A percentile compares a stretch with the other conserved stretches of the same genome.
These are phyloP conservation scores for Poteriospumella lacustris DNA, from an alignment of 108 stramenopile species.

Conservation along the genomic window DNA sequence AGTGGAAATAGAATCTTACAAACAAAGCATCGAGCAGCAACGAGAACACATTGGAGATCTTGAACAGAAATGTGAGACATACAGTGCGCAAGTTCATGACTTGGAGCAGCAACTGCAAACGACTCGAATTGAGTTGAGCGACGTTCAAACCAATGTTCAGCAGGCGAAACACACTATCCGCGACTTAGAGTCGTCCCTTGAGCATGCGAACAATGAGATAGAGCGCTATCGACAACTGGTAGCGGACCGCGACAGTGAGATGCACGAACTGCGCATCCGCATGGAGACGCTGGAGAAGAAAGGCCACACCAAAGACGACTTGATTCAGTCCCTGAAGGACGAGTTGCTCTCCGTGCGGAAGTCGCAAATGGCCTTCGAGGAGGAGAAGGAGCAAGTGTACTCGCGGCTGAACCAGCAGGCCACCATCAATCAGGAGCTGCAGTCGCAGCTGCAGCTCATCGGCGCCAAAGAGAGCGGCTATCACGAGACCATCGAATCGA, in stretches of 20 bases:
- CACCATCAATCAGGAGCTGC: neutral
- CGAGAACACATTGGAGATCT: neutral
- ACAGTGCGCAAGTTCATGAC: too few relatives aligned
- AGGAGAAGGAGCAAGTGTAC: neutral
- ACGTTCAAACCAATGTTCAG: too few relatives aligned
- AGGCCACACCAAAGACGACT: neutral
- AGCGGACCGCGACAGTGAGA: neutral
- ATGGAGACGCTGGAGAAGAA: neutral
- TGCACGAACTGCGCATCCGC: neutral
- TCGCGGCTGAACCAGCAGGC: neutral
- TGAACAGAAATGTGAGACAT: neutral
- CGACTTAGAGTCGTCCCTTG: too few relatives aligned
- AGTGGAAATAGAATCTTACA: neutral
- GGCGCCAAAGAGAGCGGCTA: neutral
- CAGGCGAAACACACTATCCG: too few relatives aligned
- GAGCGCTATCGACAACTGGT: neutral
- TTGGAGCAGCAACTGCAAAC: neutral
- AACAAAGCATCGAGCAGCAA: slow-evolving; percentile 11
- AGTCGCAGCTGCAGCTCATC: neutral
- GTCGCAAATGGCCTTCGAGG: neutral
- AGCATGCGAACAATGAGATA: neutral
- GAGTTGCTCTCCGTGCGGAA: neutral
- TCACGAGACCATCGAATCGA: neutral
- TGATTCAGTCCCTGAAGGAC: neutral
- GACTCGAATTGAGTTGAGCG: neutral